phyloP scores from a whole-genome alignment of 2,329 filamentous ascomycete species.

The Pseudocercospora eumusae region DNA sequence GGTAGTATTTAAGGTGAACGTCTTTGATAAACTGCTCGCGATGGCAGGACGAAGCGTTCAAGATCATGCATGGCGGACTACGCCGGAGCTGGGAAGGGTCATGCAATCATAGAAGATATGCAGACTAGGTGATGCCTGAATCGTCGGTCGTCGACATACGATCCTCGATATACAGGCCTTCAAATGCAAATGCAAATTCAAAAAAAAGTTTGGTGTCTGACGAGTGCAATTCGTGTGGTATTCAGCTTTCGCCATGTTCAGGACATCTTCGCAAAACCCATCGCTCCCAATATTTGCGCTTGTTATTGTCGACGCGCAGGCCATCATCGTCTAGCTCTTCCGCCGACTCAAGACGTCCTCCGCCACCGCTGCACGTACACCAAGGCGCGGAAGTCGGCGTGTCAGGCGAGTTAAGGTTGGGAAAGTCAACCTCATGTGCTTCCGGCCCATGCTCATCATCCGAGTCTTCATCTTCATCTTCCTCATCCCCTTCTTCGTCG shows the following conservation, averaged over 20 bases:
- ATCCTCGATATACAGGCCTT: neutral
- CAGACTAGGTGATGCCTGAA: neutral
- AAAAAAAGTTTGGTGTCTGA: no score
- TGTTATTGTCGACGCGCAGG: conserved; percentile 47
- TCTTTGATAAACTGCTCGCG: conserved; percentile 25
- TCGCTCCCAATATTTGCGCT: conserved; percentile 58
- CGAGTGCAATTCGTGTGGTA: no score
- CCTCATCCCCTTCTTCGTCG: conserved; percentile 18
- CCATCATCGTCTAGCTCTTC: conserved; percentile 55
- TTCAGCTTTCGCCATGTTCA: conserved; percentile 30
- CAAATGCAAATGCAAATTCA: neutral
- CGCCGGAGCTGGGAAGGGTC: neutral
- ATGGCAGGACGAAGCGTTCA: neutral
- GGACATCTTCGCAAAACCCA: conserved; percentile 55
- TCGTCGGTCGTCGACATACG: neutral
- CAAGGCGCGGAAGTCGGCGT: conserved; percentile 50
- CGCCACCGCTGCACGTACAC: conserved; percentile 47
- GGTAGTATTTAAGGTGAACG: conserved; percentile 7
- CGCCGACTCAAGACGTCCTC: conserved; percentile 42
- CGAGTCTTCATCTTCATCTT: conserved; percentile 35
- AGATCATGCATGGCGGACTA: neutral
- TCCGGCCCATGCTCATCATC: conserved; percentile 45
- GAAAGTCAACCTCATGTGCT: conserved; percentile 49
- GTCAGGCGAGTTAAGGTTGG: conserved; percentile 43
- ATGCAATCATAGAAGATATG: neutral